Percentiles rank a stretch among this genome's conserved stretches.
Evolutionary conservation across 2,329 filamentous ascomycete genomes (phyloP).

Genomic region (Sporothrix sp.): DNA sequence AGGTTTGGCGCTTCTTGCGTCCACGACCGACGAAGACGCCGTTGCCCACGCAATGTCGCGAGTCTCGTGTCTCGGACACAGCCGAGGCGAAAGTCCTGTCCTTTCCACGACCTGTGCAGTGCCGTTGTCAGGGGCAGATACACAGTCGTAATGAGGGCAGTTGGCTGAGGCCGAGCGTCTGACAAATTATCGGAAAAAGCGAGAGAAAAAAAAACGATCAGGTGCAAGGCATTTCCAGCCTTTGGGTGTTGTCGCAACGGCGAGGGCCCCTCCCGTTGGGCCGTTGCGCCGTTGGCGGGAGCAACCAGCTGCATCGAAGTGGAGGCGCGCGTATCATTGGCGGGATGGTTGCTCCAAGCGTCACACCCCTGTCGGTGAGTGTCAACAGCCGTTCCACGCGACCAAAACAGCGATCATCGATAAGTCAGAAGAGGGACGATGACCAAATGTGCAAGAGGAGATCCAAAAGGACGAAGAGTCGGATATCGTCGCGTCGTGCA

Average conservation of each 20-base stretch:
- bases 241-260: too few species aligned
- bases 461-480: not conserved
- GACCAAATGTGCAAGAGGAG: not conserved
- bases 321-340: conserved; percentile 1
- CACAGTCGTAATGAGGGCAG: too few species aligned
- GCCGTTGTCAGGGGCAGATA: too few species aligned
- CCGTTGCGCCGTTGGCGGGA: not conserved
- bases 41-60: conserved; percentile 1
- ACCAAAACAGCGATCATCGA: too few species aligned
- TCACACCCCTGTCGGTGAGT: conserved; percentile 1
- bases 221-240: not conserved
- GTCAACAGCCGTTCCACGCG: not conserved
- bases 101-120: too few species aligned
- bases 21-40: not conserved
- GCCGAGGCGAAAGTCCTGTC: not conserved
- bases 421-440: not conserved
- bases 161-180: too few species aligned
- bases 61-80: not conserved
- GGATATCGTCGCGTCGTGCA: not conserved
- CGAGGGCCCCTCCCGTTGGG: too few species aligned
- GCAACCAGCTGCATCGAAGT: not conserved
- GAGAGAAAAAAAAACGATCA: too few species aligned
- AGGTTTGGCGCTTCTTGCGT: not conserved
- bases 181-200: too few species aligned
- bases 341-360: too few species aligned